Conservation (phyloP, 805 yeast species). For the Phaffomyces opuntiae region DNA sequence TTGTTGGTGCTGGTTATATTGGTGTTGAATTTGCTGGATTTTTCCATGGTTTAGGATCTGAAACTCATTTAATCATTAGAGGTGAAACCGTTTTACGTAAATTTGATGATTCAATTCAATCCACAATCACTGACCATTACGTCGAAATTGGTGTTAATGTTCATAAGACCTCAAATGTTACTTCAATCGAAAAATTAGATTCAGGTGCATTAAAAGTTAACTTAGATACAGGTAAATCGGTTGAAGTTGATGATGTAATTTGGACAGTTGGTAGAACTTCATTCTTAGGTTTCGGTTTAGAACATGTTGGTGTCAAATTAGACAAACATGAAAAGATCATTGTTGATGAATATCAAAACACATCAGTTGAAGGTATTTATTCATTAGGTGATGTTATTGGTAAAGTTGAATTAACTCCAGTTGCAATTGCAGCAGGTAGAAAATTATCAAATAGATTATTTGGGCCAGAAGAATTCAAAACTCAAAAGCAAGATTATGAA, state of each 20-base stretch:
- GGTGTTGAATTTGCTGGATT: slow-evolving; percentile 95
- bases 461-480: slow-evolving; percentile 64
- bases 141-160: slow-evolving; percentile 74
- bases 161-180: slow-evolving; percentile 56
- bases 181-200: slow-evolving; percentile 39
- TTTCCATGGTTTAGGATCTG: slow-evolving; percentile 79
- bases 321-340: slow-evolving; percentile 55
- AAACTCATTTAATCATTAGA: slow-evolving; percentile 82
- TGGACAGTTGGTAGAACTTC: slow-evolving; percentile 96
- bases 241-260: slow-evolving; percentile 73
- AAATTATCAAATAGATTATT: slow-evolving; percentile 86
- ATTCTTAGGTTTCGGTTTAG: slow-evolving; percentile 65
- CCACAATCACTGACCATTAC: slow-evolving; percentile 74
- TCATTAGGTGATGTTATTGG: slow-evolving; percentile 95
- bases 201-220: slow-evolving; percentile 44
- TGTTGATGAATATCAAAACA: slow-evolving; percentile 85
- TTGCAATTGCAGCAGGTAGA: slow-evolving; percentile 98
- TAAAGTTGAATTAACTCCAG: slow-evolving; percentile 91
- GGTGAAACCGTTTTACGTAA: slow-evolving; percentile 85
- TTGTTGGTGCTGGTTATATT: slow-evolving; percentile 97
- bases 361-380: slow-evolving; percentile 62
- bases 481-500: slow-evolving; percentile 75
- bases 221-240: slow-evolving; percentile 30
- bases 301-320: slow-evolving; percentile 62
- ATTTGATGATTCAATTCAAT: slow-evolving; percentile 77